Conservation (phyloP, 2,329 filamentous ascomycete species). For the Blastomyces silverae region DNA sequence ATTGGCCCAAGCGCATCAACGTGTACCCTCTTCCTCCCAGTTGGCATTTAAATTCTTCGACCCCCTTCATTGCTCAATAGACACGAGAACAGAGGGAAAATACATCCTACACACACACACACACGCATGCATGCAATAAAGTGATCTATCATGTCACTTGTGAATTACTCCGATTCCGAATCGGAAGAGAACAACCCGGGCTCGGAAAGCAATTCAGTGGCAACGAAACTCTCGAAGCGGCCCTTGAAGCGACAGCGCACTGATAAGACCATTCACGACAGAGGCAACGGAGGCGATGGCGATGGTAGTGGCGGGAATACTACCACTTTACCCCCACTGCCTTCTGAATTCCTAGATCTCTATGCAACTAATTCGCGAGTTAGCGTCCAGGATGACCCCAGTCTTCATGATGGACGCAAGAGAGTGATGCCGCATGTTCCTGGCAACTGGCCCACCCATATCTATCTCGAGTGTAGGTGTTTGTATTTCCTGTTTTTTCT, state of each 20-base stretch:
- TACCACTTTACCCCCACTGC: conserved; percentile 61
- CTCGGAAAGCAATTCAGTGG: conserved; percentile 16
- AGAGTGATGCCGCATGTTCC: conserved; percentile 74
- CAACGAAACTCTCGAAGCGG: conserved; percentile 20
- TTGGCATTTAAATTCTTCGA: too few relatives aligned
- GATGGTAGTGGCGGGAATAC: conserved; percentile 18
- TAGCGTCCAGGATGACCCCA: conserved; percentile 72
- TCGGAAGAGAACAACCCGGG: conserved; percentile 22
- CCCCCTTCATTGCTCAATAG: too few relatives aligned
- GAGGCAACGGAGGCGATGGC: conserved; percentile 22
- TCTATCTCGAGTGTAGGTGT: conserved; percentile 86
- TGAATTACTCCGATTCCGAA: conserved; percentile 57
- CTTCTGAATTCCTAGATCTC: conserved; percentile 74
- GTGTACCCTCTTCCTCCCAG: too few relatives aligned
- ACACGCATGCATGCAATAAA: not conserved
- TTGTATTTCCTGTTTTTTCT: not conserved
- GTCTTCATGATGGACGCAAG: conserved; percentile 76
- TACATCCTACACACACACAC: not conserved
- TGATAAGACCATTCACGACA: conserved; percentile 11
- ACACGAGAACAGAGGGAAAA: not conserved
- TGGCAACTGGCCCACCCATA: conserved; percentile 87
- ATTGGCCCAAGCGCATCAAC: too few relatives aligned
- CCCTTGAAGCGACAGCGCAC: conserved; percentile 25
- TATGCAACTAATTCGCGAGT: conserved; percentile 76
- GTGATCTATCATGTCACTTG: conserved; percentile 49